A percentile compares a stretch with the other conserved stretches of the same genome.
These are phyloP conservation scores for Microascus cirrosus DNA, from an alignment of 2,329 filamentous ascomycete genomes.

Conservation along the genomic window DNA sequence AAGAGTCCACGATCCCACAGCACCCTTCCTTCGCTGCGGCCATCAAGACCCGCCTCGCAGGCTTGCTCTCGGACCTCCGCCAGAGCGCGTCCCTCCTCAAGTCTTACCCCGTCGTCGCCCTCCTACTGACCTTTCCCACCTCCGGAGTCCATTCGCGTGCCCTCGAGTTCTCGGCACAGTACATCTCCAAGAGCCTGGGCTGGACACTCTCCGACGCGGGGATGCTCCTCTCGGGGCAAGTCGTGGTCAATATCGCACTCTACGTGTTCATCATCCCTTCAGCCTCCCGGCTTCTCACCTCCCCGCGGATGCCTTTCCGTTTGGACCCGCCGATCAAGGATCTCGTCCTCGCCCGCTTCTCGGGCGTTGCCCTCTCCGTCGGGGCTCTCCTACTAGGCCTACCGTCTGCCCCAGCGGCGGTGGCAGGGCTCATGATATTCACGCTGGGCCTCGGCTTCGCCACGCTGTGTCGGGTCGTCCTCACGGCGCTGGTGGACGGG, in stretches of 20 bases:
- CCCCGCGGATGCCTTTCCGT: background rate
- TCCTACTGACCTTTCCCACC: conserved; percentile 5
- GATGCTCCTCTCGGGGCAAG: conserved; percentile 12
- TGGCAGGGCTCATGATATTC: conserved; percentile 12
- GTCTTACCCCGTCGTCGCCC: conserved; percentile 1
- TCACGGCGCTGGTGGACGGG: conserved; percentile 9
- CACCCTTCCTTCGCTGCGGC: background rate
- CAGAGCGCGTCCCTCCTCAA: background rate
- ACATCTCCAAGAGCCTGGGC: conserved; percentile 8
- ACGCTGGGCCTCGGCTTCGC: conserved; percentile 11
- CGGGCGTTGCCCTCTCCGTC: conserved; percentile 9
- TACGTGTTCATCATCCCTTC: conserved; percentile 9
- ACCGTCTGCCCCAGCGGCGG: conserved; percentile 8
- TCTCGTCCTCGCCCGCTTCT: conserved; percentile 13
- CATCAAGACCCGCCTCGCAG: background rate
- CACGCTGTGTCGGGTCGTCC: conserved; percentile 11
- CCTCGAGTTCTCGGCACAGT: conserved; percentile 5
- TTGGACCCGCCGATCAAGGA: conserved; percentile 8
- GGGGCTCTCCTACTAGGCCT: conserved; percentile 13
- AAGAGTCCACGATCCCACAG: background rate
- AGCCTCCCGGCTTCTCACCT: conserved; percentile 7
- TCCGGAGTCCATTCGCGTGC: conserved; percentile 1
- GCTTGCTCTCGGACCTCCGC: background rate
- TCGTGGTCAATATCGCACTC: conserved; percentile 11
- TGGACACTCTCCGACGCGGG: conserved; percentile 11